Evolutionary conservation across 345 rosid species (phyloP).

Genomic region (Chamaenerion angustifolium): DNA sequence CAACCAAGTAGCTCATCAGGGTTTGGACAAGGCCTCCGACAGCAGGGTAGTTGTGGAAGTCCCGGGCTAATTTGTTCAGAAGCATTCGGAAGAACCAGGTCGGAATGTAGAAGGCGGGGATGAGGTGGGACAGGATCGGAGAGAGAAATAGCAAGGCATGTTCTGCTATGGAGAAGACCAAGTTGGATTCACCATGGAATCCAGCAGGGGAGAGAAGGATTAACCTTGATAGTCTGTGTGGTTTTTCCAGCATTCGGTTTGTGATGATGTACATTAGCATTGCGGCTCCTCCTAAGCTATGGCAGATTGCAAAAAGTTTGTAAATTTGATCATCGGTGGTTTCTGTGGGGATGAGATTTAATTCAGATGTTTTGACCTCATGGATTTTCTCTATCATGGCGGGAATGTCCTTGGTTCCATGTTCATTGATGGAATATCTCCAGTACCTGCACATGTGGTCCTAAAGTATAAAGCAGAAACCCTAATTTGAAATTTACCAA

Average conservation of each 20-base stretch:
- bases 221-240: slow-evolving; percentile 68
- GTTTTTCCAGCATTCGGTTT: slow-evolving; percentile 45
- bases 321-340: slow-evolving; percentile 39
- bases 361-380: slow-evolving; percentile 63
- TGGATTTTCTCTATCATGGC: slow-evolving; percentile 88
- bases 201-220: slow-evolving; percentile 84
- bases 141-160: slow-evolving; percentile 37
- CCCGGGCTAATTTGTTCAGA: slow-evolving; percentile 81
- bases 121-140: slow-evolving; percentile 36
- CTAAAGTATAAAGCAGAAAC: background rate
- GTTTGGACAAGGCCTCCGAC: slow-evolving; percentile 92
- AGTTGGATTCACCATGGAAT: slow-evolving; percentile 63
- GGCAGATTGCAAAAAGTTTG: slow-evolving; percentile 78
- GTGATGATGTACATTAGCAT: slow-evolving; percentile 62
- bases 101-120: slow-evolving; percentile 84
- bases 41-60: slow-evolving; percentile 85
- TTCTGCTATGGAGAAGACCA: slow-evolving; percentile 42
- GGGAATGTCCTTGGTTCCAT: slow-evolving; percentile 87
- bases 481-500: background rate
- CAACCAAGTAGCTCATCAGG: slow-evolving; percentile 61
- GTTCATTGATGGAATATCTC: slow-evolving; percentile 82
- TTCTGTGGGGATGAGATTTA: slow-evolving; percentile 47
- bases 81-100: slow-evolving; percentile 90
- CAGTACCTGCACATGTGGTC: slow-evolving; percentile 44
- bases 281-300: slow-evolving; percentile 95